Evolutionary conservation across 2,329 filamentous ascomycete genomes (phyloP).

Genomic region (Daldinia sp.): DNA sequence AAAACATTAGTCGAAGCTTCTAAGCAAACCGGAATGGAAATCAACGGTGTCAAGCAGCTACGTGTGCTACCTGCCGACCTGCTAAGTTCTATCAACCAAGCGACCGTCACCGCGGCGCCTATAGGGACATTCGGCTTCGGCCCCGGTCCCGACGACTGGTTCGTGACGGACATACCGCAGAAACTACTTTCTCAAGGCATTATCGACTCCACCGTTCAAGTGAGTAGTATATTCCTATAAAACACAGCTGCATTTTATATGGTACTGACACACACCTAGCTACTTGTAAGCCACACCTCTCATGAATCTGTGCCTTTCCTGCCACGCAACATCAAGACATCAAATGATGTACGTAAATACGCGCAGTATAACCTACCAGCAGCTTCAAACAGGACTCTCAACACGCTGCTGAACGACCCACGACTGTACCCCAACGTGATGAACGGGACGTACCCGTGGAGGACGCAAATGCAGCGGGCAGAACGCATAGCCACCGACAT

Average conservation of each 20-base stretch:
- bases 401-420: slow-evolving; percentile 51
- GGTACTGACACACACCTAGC: slow-evolving; percentile 10
- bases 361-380: slow-evolving; percentile 24
- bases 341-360: slow-evolving; percentile 38
- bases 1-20: slow-evolving; percentile 33
- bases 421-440: slow-evolving; percentile 57
- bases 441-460: slow-evolving; percentile 53
- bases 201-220: slow-evolving; percentile 33
- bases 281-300: slow-evolving; percentile 51
- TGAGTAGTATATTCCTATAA: slow-evolving; percentile 9
- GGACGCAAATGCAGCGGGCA: slow-evolving; percentile 52
- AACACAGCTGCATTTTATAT: not conserved
- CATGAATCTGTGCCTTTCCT: slow-evolving; percentile 57
- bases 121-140: slow-evolving; percentile 44
- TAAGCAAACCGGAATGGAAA: not conserved
- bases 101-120: slow-evolving; percentile 30
- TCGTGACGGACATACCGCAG: slow-evolving; percentile 39
- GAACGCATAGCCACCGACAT: slow-evolving; percentile 54
- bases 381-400: slow-evolving; percentile 40
- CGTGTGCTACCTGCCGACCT: slow-evolving; percentile 6
- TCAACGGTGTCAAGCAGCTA: slow-evolving; percentile 22
- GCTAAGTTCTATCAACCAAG: slow-evolving; percentile 37
- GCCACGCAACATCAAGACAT: slow-evolving; percentile 51
- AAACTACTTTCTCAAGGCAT: slow-evolving; percentile 36
- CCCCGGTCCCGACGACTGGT: slow-evolving; percentile 39